These are phyloP conservation scores for Mortierella sp. DNA, from an alignment of 371 early-diverging fungal species.

Conservation along the genomic window DNA sequence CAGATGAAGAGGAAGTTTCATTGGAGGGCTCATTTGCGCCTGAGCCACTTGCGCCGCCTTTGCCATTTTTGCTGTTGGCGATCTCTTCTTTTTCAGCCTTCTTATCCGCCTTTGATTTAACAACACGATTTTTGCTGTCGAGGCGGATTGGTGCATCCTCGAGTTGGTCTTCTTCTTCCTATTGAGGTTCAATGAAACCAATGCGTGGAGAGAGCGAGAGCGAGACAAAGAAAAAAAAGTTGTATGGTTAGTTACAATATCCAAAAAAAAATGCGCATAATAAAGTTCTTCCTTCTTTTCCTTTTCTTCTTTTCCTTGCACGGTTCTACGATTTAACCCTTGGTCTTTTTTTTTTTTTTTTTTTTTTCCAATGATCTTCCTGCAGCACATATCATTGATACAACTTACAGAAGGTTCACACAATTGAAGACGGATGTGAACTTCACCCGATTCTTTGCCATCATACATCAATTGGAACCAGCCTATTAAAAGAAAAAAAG, in stretches of 20 bases:
- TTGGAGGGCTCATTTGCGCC: background rate
- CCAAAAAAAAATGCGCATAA: too few relatives aligned
- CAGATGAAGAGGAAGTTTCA: conserved; percentile 11
- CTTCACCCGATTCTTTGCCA: conserved; percentile 37
- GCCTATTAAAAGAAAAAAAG: conserved; percentile 11
- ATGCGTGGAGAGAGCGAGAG: too few relatives aligned
- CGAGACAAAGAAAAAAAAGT: too few relatives aligned
- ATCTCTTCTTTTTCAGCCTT: conserved; percentile 7
- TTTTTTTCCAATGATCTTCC: background rate
- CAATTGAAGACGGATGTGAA: conserved; percentile 30
- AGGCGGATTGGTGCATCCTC: conserved; percentile 27
- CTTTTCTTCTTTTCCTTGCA: too few relatives aligned
- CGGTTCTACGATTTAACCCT: too few relatives aligned
- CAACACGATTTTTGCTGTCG: conserved; percentile 14
- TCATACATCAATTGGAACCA: conserved; percentile 41
- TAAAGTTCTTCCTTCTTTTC: too few relatives aligned
- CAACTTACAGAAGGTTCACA: conserved; percentile 44
- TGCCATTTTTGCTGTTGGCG: too few relatives aligned
- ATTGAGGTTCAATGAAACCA: background rate
- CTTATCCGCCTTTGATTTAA: conserved; percentile 18
- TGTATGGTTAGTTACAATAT: too few relatives aligned
- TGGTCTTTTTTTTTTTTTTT: too few relatives aligned
- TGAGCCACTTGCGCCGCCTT: too few relatives aligned
- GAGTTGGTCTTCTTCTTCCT: conserved; percentile 26
- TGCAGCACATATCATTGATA: too few relatives aligned